phyloP scores from a whole-genome alignment of 208 protist species.

The Leptomonas pyrrhocoris region DNA sequence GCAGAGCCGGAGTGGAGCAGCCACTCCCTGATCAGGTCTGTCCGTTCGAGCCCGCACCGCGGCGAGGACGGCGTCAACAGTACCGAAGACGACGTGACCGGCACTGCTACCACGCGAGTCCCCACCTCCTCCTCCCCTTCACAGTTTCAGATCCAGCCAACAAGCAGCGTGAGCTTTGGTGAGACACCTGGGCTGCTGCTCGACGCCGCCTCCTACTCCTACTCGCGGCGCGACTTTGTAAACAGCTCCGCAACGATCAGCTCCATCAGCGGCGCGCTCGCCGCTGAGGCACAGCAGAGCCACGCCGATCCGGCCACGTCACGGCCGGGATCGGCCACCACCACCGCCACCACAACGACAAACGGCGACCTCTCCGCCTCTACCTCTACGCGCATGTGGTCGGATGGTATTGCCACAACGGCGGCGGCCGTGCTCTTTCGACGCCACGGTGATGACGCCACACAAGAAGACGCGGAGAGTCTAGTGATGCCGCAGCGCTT shows the following conservation, averaged over 20 bases:
- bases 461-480: constrained; percentile 6
- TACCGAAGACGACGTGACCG: constrained; percentile 11
- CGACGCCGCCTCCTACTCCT: constrained; percentile 10
- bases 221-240: constrained; percentile 1
- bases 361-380: constrained; percentile 12
- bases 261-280: background rate
- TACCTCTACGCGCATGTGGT: constrained; percentile 9
- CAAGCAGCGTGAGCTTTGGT: constrained; percentile 5
- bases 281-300: background rate
- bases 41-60: background rate
- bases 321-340: background rate
- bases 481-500: constrained; percentile 2
- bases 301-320: constrained; percentile 6
- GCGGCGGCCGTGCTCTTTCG: background rate
- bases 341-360: constrained; percentile 9
- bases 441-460: background rate
- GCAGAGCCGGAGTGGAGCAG: constrained; percentile 13
- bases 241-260: background rate
- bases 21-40: constrained; percentile 14
- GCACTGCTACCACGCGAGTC: constrained; percentile 9
- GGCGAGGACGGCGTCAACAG: constrained; percentile 8
- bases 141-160: constrained; percentile 6
- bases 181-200: constrained; percentile 8
- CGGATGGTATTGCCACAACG: constrained; percentile 3
- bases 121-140: constrained; percentile 15